Evolutionary conservation across 441 rosid species (phyloP), one percentile per base, ranked within the genome.

Genomic region (Hura crepitans): DNA sequence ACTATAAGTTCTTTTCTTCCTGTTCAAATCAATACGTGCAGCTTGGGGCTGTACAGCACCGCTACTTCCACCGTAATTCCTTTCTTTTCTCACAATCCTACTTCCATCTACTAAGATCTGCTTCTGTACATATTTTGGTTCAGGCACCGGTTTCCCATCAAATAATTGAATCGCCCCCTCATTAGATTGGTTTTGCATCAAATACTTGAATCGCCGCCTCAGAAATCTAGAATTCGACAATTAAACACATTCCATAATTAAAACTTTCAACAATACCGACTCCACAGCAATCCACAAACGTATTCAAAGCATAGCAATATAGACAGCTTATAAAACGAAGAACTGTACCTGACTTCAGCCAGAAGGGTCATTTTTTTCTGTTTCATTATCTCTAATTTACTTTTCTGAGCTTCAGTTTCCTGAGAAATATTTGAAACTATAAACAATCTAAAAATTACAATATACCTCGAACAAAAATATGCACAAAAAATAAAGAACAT

Each of bases 271-370:
- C 66, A 11, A 54, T 49, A 17, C 8, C 33, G 57, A 55, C 62
- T 54, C 4, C 27, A 31, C 10, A 30, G 4, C 55, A 56, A 39
- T 22, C 12, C 17, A 25, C 11, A 69, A 43, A 51, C 5, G 12
- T 42, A 42, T 42, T 4, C 18, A 50, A 4, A 50, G 5, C 50
- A 46, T 46, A 46, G 17, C n/a, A 13, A 53, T 22, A 53, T 8
- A 53, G 22, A 9, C 0, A 53, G 3, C 25, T 53, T 10, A 27
- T 1, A 11, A 25, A 55, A 25, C 43, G 46, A 45, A 64, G 15
- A 47, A n/a, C 65, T 50, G 64, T 87, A 94, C 99, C 86, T 77
- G 69, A 94, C 91, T 92, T 94, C 97, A 53, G 88, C 90, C 39
- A 66, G n/a, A 15, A 92, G 82, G 31, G 72, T 83, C 77, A 66